A percentile compares a stretch with the other conserved stretches of the same genome.
Evolutionary conservation across 495 filamentous ascomycete genomes (phyloP).

Genomic region (Daldinia childiae): DNA sequence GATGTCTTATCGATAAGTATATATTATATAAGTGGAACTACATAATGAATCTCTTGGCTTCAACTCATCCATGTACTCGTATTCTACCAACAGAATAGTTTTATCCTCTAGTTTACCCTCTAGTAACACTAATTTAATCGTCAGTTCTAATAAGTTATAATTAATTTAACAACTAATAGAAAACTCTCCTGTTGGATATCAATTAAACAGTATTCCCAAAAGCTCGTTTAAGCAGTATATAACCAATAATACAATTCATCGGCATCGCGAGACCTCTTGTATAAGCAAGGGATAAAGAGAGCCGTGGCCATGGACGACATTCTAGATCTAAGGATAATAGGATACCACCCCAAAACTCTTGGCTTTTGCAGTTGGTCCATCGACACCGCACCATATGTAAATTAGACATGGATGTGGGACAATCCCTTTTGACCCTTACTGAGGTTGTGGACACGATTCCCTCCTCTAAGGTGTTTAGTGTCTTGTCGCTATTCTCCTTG

Average conservation of each 20-base stretch:
- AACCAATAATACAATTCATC: too few relatives aligned
- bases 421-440: background rate
- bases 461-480: background rate
- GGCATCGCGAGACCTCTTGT: too few relatives aligned
- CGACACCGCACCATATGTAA: background rate
- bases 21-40: background rate
- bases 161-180: too few relatives aligned
- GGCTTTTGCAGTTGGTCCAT: background rate
- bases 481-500: background rate
- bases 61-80: background rate
- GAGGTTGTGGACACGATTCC: slow-evolving; percentile 17
- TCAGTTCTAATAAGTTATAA: too few relatives aligned
- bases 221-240: too few relatives aligned
- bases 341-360: background rate
- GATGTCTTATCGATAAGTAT: background rate
- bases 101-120: too few relatives aligned
- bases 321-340: background rate
- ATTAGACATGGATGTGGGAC: background rate
- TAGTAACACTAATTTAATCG: too few relatives aligned
- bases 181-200: background rate
- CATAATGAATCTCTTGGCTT: background rate
- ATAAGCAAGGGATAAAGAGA: too few relatives aligned
- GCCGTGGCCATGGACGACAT: background rate
- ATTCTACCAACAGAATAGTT: too few relatives aligned
- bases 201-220: too few relatives aligned